A percentile compares a stretch with the other conserved stretches of the same genome.
Conservation (phyloP, 768 basidiomycete genomes). For the Mycena leptocephala region DNA sequence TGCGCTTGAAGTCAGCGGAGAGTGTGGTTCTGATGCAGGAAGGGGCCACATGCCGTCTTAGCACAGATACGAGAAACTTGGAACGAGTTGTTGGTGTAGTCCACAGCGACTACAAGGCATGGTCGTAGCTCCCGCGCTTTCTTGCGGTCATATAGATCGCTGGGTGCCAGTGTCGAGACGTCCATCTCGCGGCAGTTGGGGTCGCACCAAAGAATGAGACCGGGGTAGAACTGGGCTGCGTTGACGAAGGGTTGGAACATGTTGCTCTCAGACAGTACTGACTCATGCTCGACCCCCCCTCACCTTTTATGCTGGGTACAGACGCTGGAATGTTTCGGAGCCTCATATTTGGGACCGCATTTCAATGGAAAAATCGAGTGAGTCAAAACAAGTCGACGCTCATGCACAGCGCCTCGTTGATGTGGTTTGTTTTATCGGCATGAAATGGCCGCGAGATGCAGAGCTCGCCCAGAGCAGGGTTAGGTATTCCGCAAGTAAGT, state of each 20-base stretch:
- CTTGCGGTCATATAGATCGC: too few relatives aligned
- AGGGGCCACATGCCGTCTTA: neutral
- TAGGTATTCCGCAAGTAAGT: too few relatives aligned
- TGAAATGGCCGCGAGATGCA: too few relatives aligned
- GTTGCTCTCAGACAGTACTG: too few relatives aligned
- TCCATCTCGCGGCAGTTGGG: slow-evolving; percentile 11
- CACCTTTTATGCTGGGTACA: neutral
- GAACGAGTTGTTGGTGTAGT: neutral
- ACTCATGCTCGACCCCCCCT: neutral
- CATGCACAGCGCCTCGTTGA: too few relatives aligned
- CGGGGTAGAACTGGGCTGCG: slow-evolving; percentile 14
- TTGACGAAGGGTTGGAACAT: slow-evolving; percentile 16
- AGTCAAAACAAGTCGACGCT: too few relatives aligned
- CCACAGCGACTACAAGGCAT: slow-evolving; percentile 6
- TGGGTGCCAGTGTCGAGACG: neutral
- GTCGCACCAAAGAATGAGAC: slow-evolving; percentile 23
- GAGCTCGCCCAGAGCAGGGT: too few relatives aligned
- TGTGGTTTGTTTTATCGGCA: too few relatives aligned
- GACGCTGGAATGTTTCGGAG: too few relatives aligned
- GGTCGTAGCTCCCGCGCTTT: slow-evolving; percentile 4
- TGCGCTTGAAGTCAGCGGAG: neutral
- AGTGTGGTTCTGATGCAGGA: too few relatives aligned
- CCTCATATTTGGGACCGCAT: too few relatives aligned
- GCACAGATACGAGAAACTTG: slow-evolving; percentile 8
- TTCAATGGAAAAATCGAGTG: too few relatives aligned